Conservation (phyloP, 371 early-diverging fungal genomes). For the Apophysomyces elegans region DNA sequence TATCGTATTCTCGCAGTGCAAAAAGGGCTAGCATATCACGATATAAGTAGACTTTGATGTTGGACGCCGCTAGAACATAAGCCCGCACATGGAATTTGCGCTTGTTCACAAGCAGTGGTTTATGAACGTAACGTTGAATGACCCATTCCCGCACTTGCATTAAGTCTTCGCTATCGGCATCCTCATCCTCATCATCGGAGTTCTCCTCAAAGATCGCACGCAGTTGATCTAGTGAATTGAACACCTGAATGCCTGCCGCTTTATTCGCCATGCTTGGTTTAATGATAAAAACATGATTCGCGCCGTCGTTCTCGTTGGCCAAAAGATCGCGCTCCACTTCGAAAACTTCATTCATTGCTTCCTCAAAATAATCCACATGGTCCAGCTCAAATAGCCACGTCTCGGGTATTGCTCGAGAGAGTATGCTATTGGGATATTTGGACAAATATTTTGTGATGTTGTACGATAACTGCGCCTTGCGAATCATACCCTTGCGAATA, state of each 20-base stretch:
- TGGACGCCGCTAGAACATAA: conserved; percentile 70
- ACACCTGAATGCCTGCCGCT: conserved; percentile 71
- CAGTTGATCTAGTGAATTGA: conserved; percentile 59
- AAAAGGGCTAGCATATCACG: conserved; percentile 73
- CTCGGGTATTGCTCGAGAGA: conserved; percentile 61
- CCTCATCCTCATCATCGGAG: conserved; percentile 33
- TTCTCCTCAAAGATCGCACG: conserved; percentile 52
- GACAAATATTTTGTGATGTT: conserved; percentile 61
- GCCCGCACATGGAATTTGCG: conserved; percentile 79
- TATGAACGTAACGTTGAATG: conserved; percentile 67
- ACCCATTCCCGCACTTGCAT: conserved; percentile 76
- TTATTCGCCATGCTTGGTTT: conserved; percentile 75
- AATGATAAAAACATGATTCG: conserved; percentile 58
- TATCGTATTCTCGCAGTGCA: conserved; percentile 59
- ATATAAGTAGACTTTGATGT: conserved; percentile 66
- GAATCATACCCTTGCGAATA: conserved; percentile 71
- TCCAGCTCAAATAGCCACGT: conserved; percentile 76
- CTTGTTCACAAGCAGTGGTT: conserved; percentile 60
- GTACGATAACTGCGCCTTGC: conserved; percentile 69
- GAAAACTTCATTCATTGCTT: conserved; percentile 72
- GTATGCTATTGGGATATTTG: conserved; percentile 61
- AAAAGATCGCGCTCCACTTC: conserved; percentile 64
- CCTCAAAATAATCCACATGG: conserved; percentile 73
- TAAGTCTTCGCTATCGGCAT: conserved; percentile 42
- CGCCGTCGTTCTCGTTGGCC: conserved; percentile 38